Percentiles rank a stretch among this genome's conserved stretches.
Conservation (phyloP, 371 early-diverging fungal genomes). For the Lichtheimia ramosa region DNA sequence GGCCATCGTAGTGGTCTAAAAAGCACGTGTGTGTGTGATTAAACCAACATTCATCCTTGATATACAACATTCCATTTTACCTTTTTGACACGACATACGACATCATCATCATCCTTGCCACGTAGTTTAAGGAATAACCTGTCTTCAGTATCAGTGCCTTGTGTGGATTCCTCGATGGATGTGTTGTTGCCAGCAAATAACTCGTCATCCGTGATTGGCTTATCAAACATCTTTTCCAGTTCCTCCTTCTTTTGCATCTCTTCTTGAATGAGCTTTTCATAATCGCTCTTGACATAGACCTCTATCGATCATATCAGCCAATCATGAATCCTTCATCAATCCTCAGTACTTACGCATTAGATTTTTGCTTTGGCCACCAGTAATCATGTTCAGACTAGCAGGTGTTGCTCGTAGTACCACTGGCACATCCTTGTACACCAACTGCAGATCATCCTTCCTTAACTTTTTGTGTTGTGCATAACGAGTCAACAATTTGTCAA, state of each 20-base stretch:
- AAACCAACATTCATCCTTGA: background rate
- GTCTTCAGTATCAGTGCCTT: constrained; percentile 7
- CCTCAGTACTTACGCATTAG: background rate
- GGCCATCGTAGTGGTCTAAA: constrained; percentile 15
- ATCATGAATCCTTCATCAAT: background rate
- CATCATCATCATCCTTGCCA: constrained; percentile 28
- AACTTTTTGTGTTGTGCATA: constrained; percentile 31
- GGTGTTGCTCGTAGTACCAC: constrained; percentile 41
- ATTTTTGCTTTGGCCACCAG: background rate
- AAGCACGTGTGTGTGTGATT: background rate
- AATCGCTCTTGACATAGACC: constrained; percentile 29
- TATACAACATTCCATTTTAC: constrained; percentile 13
- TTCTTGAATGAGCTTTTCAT: constrained; percentile 16
- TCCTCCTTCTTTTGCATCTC: constrained; percentile 21
- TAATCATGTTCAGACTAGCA: constrained; percentile 31
- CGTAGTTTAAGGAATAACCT: constrained; percentile 28
- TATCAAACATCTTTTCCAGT: constrained; percentile 12
- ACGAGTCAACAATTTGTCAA: constrained; percentile 22
- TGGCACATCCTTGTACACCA: constrained; percentile 32
- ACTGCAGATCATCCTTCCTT: constrained; percentile 22
- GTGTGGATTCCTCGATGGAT: background rate
- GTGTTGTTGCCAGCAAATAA: background rate
- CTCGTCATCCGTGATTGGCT: constrained; percentile 6
- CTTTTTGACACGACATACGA: constrained; percentile 27
- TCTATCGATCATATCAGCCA: constrained; percentile 15